Base-by-base conservation (phyloP, 305 asterid species). In the Fraxinus latifolia region DNA sequence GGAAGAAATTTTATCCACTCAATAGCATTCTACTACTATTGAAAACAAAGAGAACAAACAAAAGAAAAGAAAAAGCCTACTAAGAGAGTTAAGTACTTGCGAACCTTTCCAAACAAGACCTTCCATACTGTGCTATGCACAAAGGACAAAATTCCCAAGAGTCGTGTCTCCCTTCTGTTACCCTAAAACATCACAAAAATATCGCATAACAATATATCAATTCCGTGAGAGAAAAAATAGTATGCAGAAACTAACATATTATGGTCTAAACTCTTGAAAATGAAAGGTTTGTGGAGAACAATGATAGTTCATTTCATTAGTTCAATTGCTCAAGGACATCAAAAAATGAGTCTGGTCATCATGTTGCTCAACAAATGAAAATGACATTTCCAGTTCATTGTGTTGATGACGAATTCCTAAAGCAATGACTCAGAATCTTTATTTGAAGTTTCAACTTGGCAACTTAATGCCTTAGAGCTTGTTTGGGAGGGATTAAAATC, bases 91-190 rank as follows among this genome's bases (percentile, higher is more conserved):
- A 74, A 81, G 67, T 21, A 29, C 32, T 19, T 9, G 36, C 86
- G 27, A 80, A 92, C 97, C 95, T 92, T 92, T 77, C 97, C 97
- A 79, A 92, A 91, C 84, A 92, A 87, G 83, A 90, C 93, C 88
- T 92, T 92, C 97, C 99, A 96, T 77, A 96, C 98, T 11, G 99
- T 94, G 88, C 95, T 96, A 83, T 96, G 99, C 78, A 96, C 95
- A 88, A 96, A 96, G 67, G 99, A 96, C 47, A 96, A 85, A 76
- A 96, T 96, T 72, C 99, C 98, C 89, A 94, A 83, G 33, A 96
- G 85, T 36, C 97, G 85, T 33, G 97, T 94, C 90, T 96, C 99
- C 88, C 99, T 94, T 82, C 97, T 91, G 90, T 93, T 94, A 71
- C 98, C 99, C 99, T 92, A 80, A 33, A 79, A 74, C 76, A 87